Conservation (phyloP, 2,329 filamentous ascomycete genomes). For the Mollisiaceae sp. region DNA sequence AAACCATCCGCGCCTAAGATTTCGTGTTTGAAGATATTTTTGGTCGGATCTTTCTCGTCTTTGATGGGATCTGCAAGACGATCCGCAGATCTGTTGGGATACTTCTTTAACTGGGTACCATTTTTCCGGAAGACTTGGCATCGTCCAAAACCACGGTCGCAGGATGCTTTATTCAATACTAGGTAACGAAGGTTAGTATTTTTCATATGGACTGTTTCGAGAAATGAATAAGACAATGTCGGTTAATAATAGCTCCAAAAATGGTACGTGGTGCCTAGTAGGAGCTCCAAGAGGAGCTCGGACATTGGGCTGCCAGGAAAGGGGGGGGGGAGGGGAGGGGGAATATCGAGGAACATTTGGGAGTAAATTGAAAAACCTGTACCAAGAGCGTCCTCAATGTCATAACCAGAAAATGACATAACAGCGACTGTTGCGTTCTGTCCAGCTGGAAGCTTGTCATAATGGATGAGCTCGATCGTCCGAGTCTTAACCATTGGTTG, state of each 20-base stretch:
- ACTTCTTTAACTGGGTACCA: slow-evolving; percentile 82
- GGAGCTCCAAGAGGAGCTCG: too few relatives aligned
- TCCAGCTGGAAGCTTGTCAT: slow-evolving; percentile 94
- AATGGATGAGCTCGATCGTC: slow-evolving; percentile 95
- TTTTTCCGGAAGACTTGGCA: slow-evolving; percentile 99
- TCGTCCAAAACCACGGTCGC: slow-evolving; percentile 92
- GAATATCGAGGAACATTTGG: background rate
- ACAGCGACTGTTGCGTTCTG: slow-evolving; percentile 98
- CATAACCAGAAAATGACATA: slow-evolving; percentile 99
- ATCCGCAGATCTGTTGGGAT: slow-evolving; percentile 77
- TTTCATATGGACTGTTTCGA: background rate
- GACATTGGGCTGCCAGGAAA: too few relatives aligned
- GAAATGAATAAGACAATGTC: background rate
- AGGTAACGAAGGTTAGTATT: slow-evolving; percentile 47
- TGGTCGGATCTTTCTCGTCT: slow-evolving; percentile 59
- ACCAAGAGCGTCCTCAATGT: slow-evolving; percentile 86
- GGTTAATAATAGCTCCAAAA: too few relatives aligned
- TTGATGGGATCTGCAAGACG: slow-evolving; percentile 65
- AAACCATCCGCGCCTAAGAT: slow-evolving; percentile 86
- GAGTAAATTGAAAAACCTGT: background rate
- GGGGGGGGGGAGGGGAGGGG: too few relatives aligned
- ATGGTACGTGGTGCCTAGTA: too few relatives aligned
- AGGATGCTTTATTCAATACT: slow-evolving; percentile 93
- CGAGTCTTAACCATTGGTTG: slow-evolving; percentile 97
- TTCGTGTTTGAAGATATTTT: slow-evolving; percentile 69